A percentile compares a stretch with the other conserved stretches of the same genome.
Conservation (phyloP, 1,284 basidiomycete genomes). For the Ceratobasidium sp. region DNA sequence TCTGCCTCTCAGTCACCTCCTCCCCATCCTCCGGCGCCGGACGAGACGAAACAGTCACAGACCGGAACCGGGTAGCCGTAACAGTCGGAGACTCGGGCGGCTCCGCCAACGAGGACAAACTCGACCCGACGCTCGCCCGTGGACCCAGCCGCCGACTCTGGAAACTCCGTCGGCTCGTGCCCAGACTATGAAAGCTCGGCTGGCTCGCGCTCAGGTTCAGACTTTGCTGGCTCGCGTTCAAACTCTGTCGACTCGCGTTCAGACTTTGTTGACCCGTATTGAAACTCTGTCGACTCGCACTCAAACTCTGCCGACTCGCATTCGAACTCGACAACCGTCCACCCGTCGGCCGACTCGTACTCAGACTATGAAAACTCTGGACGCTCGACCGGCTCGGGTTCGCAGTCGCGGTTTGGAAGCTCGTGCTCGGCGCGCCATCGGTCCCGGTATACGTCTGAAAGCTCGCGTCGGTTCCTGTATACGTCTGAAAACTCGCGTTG, state of each 20-base stretch:
- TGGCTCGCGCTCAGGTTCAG: neutral
- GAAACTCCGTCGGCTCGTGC: slow-evolving; percentile 4
- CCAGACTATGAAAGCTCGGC: slow-evolving; percentile 4
- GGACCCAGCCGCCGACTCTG: slow-evolving; percentile 5
- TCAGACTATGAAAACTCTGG: slow-evolving; percentile 30
- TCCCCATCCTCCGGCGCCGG: too few species aligned
- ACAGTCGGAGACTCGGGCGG: slow-evolving; percentile 43
- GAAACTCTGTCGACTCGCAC: too few species aligned
- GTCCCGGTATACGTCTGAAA: slow-evolving; percentile 1
- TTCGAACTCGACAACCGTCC: neutral
- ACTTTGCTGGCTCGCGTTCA: neutral
- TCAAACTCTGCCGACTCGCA: neutral
- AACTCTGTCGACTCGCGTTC: too few species aligned
- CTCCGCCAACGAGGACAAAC: slow-evolving; percentile 1
- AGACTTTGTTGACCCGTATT: too few species aligned
- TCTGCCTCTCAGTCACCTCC: too few species aligned
- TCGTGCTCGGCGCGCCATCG: neutral
- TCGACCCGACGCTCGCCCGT: slow-evolving; percentile 1
- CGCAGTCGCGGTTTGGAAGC: slow-evolving; percentile 1
- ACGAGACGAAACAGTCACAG: neutral
- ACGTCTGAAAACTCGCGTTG: neutral
- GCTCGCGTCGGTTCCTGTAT: too few species aligned
- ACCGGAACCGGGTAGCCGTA: slow-evolving; percentile 6
- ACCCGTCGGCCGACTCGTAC: neutral
- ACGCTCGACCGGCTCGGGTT: slow-evolving; percentile 8